Base-by-base conservation (phyloP, 2,329 filamentous ascomycete genomes). In the Basipetospora sp. region DNA sequence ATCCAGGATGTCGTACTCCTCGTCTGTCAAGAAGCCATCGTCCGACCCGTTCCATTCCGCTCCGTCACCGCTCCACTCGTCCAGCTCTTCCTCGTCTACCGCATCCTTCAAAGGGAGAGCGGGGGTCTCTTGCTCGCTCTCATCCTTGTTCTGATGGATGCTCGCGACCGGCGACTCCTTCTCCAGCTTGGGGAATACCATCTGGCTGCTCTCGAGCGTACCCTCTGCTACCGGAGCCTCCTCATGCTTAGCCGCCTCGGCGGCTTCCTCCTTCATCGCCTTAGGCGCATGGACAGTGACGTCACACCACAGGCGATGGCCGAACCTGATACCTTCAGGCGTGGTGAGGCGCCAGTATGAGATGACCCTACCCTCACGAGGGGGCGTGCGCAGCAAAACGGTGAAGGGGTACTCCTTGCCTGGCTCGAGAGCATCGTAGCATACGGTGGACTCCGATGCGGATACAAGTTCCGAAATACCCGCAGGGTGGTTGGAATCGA, bases 1-100 rank as follows among this genome's bases (percentile, higher is more conserved):
- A 62, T 94, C 86, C 32, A 96, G 74, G 46, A 96, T 87, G 51
- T 98, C 90, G 56, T 96, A 98, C 62, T 98, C 90, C 57, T 96
- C 90, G 45, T 98, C 90, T 1, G 90, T 96, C 66, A 93, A 62
- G 67, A 94, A 94, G 10, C 79, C 82, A 42, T 81, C 75, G 10
- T 77, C 74, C 1, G 22, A 6, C n/a, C 59, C 63, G 29, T 74
- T 67, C 65, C 70, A 75, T 33, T 78, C 77, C n/a, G 68, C 62
- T 15, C 34, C 16, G 25, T 17, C 8, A 34, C 33, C 8, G 28
- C 17, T 32, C 29, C n/a, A 18, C 31, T 28, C 38, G 11, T 34
- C 36, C 18, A 31, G 17, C 30, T 74, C 67, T 14, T 69, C 66
- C 6, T 6, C 22, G 13, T 56, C 53, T 15, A 38, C 29, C 13